Evolutionary conservation across 805 yeast genomes (phyloP).

Genomic region (Lipomyces chichibuensis): DNA sequence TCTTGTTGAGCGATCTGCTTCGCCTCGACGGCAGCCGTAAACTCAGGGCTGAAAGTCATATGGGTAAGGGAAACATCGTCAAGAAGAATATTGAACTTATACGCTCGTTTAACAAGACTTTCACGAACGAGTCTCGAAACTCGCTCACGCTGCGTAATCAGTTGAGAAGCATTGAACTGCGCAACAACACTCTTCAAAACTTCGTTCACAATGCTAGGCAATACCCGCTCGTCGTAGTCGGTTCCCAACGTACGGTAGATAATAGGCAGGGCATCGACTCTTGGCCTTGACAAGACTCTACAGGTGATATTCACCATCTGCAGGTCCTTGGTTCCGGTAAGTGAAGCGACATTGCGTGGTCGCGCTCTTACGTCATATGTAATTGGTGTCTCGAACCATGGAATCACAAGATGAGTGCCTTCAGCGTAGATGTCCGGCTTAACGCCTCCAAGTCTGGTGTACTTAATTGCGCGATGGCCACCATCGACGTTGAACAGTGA

Average conservation of each 20-base stretch:
- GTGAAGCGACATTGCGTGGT: slow-evolving; percentile 92
- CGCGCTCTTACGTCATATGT: slow-evolving; percentile 95
- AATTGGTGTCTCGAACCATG: slow-evolving; percentile 93
- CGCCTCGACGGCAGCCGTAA: slow-evolving; percentile 95
- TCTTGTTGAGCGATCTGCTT: slow-evolving; percentile 99
- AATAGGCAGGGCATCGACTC: slow-evolving; percentile 71
- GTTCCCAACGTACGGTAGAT: slow-evolving; percentile 90
- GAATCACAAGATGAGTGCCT: slow-evolving; percentile 93
- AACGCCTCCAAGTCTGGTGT: slow-evolving; percentile 85
- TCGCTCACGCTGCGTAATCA: slow-evolving; percentile 98
- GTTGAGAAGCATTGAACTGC: slow-evolving; percentile 96
- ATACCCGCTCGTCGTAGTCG: slow-evolving; percentile 95
- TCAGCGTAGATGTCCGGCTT: slow-evolving; percentile 81
- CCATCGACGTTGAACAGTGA: slow-evolving; percentile 89
- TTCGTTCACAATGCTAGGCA: slow-evolving; percentile 98
- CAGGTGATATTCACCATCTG: slow-evolving; percentile 99
- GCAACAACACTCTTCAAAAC: slow-evolving; percentile 96
- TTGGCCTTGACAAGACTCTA: slow-evolving; percentile 91
- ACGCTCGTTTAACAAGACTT: slow-evolving; percentile 85
- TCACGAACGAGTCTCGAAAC: slow-evolving; percentile 91
- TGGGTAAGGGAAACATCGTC: slow-evolving; percentile 96
- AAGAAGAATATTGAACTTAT: slow-evolving; percentile 79
- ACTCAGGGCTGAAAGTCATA: slow-evolving; percentile 98
- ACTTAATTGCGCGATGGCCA: slow-evolving; percentile 96
- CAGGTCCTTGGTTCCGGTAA: slow-evolving; percentile 96